Base-by-base conservation (phyloP, 805 yeast genomes). In the Pichia deserticola region DNA sequence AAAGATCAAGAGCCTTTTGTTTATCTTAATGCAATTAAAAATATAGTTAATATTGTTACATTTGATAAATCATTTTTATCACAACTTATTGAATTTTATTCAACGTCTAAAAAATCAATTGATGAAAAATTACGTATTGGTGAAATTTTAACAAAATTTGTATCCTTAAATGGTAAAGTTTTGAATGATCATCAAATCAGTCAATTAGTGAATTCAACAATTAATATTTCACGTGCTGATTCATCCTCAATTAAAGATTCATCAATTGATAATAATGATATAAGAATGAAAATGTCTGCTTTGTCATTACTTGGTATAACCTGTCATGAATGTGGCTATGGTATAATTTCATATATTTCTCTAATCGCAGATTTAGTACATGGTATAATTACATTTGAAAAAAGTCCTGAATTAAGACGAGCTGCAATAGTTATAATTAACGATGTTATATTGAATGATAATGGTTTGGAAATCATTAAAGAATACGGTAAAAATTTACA, bases 1-100 rank as follows among this genome's bases (percentile, higher is more conserved):
- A 75, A 76, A 43, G 95, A 89, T 56, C 73, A 79, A 0, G 99
- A 92, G 51, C 96, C 99, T 0, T 92, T 82, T 63, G 79, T 93
- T 13, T 93, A 88, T 61, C 63, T 93, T 48, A 92, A 88, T 60
- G 85, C 84, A 0, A 86, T 93, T 53, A 88, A 86, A 59, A 90
- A 93, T 0, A 65, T 93, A 29, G 83, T 81, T 41, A 71, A 76
- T 13, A 63, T 89, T 38, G 63, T 85, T n/a, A 41, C 78, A 69
- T 36, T 60, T 62, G 50, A 74, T 75, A 28, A 48, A n/a, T 33
- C 47, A 6, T 47, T 54, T 3, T 42, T 62, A 3, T 39, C 38
- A 1, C 42, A 47, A 7, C 40, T 52, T 25, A 13, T 62, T 10
- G 42, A 45, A 3, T 48, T 52, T 1, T 59, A 60, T 40, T 42